Percentiles rank a stretch among this genome's conserved stretches.
These are phyloP conservation scores for Trichoderma brevicompactum DNA, from an alignment of 2,329 filamentous ascomycete species.

Conservation along the genomic window DNA sequence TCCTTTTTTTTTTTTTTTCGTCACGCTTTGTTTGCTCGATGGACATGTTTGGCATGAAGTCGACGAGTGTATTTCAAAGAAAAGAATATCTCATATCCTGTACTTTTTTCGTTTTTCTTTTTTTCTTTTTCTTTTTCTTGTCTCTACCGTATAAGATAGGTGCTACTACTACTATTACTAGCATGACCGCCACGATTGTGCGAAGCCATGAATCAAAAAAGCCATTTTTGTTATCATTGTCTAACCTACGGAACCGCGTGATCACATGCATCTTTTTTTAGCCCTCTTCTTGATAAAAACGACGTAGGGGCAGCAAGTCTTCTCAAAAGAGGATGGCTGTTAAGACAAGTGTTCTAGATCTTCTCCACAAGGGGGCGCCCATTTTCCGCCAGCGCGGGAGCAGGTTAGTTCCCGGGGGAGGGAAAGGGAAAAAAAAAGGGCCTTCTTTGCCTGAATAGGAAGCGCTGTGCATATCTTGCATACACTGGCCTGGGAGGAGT, in stretches of 20 bases:
- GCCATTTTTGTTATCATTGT: not conserved
- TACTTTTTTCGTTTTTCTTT: not conserved
- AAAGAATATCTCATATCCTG: slow-evolving; percentile 5
- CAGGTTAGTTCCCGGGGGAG: not conserved
- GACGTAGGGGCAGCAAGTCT: not conserved
- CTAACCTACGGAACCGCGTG: slow-evolving; percentile 5
- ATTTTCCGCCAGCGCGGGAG: slow-evolving; percentile 9
- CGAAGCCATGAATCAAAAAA: not conserved
- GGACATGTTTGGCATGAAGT: slow-evolving; percentile 5
- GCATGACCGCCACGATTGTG: not conserved
- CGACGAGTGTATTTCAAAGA: slow-evolving; percentile 13
- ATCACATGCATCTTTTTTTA: slow-evolving; percentile 1
- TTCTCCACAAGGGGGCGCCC: slow-evolving; percentile 1
- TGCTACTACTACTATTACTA: not conserved
- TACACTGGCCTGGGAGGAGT: not conserved
- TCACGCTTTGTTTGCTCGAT: not conserved
- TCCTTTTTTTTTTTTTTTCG: not conserved
- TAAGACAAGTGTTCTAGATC: slow-evolving; percentile 20
- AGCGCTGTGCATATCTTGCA: slow-evolving; percentile 22
- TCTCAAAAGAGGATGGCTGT: not conserved
- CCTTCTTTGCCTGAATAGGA: slow-evolving; percentile 26
- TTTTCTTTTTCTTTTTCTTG: not conserved
- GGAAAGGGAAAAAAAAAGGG: not conserved
- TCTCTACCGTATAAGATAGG: no score
- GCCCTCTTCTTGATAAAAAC: not conserved